phyloP scores from a whole-genome alignment of 2,329 filamentous ascomycete genomes.

The Trichoderma afroharzianum region DNA sequence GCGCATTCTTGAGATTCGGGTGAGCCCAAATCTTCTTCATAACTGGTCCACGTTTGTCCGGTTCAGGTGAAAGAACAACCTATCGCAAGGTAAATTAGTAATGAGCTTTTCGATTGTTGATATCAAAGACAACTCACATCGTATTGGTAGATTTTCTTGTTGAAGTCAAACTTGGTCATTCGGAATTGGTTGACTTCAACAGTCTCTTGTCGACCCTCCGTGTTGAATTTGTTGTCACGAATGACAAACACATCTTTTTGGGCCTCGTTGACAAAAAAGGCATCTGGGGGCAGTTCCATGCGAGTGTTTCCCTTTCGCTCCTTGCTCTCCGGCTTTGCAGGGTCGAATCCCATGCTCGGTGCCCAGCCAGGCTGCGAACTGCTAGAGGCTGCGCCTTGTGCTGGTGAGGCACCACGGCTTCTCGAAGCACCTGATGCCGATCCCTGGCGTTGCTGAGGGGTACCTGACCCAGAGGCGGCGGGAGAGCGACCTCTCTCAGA shows the following conservation, averaged over 20 bases:
- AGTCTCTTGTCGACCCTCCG: conserved; percentile 50
- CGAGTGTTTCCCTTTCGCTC: conserved; percentile 41
- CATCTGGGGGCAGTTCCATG: conserved; percentile 57
- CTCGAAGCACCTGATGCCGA: conserved; percentile 5
- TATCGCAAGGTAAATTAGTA: conserved; percentile 30
- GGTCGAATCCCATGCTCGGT: conserved; percentile 41
- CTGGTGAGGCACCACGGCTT: conserved; percentile 20
- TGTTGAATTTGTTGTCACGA: conserved; percentile 47
- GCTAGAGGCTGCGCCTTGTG: conserved; percentile 20
- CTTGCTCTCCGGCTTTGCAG: conserved; percentile 33
- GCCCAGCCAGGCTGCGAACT: conserved; percentile 26
- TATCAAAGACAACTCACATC: conserved; percentile 58
- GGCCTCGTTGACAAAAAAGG: conserved; percentile 40
- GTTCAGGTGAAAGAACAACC: conserved; percentile 63
- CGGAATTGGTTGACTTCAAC: conserved; percentile 72
- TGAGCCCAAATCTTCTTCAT: conserved; percentile 76
- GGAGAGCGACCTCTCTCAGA: conserved; percentile 33
- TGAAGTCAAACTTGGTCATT: conserved; percentile 56
- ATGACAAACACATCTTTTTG: conserved; percentile 35
- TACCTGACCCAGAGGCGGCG: conserved; percentile 16
- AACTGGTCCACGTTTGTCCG: conserved; percentile 58
- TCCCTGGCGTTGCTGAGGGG: neutral
- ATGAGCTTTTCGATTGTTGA: neutral
- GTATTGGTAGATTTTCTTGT: conserved; percentile 71
- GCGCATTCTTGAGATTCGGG: conserved; percentile 50